phyloP scores from a whole-genome alignment of 208 protist genomes.

The Vickermania spadyakhi region DNA sequence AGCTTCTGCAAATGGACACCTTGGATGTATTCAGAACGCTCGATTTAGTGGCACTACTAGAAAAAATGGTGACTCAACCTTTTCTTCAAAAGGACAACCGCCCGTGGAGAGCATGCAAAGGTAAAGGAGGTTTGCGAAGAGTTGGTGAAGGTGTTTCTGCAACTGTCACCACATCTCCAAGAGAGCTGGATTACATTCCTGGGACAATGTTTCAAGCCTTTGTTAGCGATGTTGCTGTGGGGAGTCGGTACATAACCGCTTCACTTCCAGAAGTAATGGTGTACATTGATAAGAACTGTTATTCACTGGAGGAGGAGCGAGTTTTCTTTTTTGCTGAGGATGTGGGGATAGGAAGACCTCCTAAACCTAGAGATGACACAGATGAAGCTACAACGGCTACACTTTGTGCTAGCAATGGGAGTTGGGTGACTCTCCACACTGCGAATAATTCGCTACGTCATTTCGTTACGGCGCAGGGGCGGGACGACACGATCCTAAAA shows the following conservation, averaged over 20 bases:
- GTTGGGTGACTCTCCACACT: conserved; percentile 14
- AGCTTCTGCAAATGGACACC: conserved; percentile 42
- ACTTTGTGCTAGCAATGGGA: conserved; percentile 14
- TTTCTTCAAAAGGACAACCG: neutral
- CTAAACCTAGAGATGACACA: neutral
- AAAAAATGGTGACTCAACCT: neutral
- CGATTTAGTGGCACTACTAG: conserved; percentile 8
- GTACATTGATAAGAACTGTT: conserved; percentile 17
- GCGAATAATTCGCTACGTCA: conserved; percentile 8
- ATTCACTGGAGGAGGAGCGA: conserved; percentile 8
- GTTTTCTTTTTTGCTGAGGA: conserved; percentile 13
- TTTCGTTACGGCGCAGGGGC: conserved; percentile 1
- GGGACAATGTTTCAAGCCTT: neutral
- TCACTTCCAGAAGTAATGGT: conserved; percentile 19
- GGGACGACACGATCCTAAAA: neutral
- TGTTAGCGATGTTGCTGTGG: conserved; percentile 15
- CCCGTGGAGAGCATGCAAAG: neutral
- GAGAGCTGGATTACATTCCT: neutral
- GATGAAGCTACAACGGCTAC: neutral
- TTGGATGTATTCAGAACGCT: conserved; percentile 29
- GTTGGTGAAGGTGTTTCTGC: neutral
- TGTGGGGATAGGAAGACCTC: conserved; percentile 1
- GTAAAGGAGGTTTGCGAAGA: neutral
- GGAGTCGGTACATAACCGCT: conserved; percentile 10
- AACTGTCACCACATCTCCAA: neutral